Evolutionary conservation across 306 rosid species (phyloP).

Genomic region (Ammopiptanthus mongolicus): DNA sequence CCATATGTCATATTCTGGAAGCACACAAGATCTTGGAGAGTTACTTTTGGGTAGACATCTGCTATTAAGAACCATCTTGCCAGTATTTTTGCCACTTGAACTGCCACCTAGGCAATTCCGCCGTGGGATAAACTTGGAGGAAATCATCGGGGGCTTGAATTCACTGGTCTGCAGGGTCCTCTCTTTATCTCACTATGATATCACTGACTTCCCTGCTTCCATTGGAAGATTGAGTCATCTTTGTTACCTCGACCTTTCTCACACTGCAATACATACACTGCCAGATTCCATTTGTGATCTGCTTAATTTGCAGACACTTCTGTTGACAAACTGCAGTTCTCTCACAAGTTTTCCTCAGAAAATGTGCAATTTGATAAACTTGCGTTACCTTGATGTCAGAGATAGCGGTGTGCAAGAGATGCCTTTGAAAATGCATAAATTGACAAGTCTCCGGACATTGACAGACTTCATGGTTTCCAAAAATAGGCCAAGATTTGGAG

Average conservation of each 20-base stretch:
- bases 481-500: conserved; percentile 1
- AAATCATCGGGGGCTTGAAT: not conserved
- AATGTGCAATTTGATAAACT: conserved; percentile 1
- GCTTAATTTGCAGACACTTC: conserved; percentile 30
- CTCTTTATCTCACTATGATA: not conserved
- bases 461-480: conserved; percentile 6
- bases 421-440: conserved; percentile 11
- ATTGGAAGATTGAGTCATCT: conserved; percentile 23
- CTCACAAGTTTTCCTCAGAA: not conserved
- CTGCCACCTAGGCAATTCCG: not conserved
- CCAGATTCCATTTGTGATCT: conserved; percentile 22
- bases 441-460: conserved; percentile 17
- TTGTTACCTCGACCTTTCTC: conserved; percentile 28
- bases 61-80: not conserved
- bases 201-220: conserved; percentile 11
- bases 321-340: conserved; percentile 7
- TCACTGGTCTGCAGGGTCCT: conserved; percentile 1
- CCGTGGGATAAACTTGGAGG: not conserved
- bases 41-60: not conserved
- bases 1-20: conserved; percentile 27
- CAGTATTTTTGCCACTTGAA: not conserved
- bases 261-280: not conserved
- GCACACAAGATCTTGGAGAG: not conserved
- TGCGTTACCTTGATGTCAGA: conserved; percentile 15
- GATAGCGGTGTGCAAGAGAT: conserved; percentile 18